Evolutionary conservation across 441 rosid genomes (phyloP), one percentile per base, ranked within the genome.

Genomic region (Bruguiera hainesii): DNA sequence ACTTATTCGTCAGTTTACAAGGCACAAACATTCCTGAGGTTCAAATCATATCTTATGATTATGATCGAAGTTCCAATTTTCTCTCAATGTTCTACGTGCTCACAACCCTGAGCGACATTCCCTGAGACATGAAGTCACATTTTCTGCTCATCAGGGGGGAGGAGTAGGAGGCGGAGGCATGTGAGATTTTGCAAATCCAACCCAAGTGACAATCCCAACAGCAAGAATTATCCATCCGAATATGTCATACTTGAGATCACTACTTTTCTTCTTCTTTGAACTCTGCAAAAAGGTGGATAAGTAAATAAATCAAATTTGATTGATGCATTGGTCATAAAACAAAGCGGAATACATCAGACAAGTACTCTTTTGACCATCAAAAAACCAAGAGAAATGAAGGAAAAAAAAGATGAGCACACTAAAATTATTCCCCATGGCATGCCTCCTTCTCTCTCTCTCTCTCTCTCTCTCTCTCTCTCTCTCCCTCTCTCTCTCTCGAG

Each of bases 161-260:
- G 87, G 74, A 0, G 90, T 79, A 6, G 97, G 76, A 5, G 86
- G 74, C 0, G 89, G 69, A 15, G 96, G 91, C 81, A 83, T 50
- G 15, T 87, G 87, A 66, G 90, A 84, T 83, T 91, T 93, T 0
- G 97, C 89, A 61, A 89, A 85, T 20, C 97, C 95, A 6, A 91
- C 81, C 91, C 96, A 91, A 1, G 96, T 86, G 56, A 93, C 88
- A 65, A 91, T 60, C 26, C 98, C 97, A 16, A 86, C 88, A 20
- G 87, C 97, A 25, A 93, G 85, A 76, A 93, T 91, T 37, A 91
- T 78, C 98, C 97, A 91, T 55, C 98, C 97, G 7, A 81, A 80
- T 75, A 89, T 79, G 76, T 93, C 96, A 15, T 93, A 93, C 69
- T 76, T 88, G 71, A 91, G 77, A 79, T 93, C 96, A 71, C 77